Evolutionary conservation across 2,329 filamentous ascomycete species (phyloP), one percentile per base, ranked within the genome.

Genomic region (Macrophomina phaseolina): DNA sequence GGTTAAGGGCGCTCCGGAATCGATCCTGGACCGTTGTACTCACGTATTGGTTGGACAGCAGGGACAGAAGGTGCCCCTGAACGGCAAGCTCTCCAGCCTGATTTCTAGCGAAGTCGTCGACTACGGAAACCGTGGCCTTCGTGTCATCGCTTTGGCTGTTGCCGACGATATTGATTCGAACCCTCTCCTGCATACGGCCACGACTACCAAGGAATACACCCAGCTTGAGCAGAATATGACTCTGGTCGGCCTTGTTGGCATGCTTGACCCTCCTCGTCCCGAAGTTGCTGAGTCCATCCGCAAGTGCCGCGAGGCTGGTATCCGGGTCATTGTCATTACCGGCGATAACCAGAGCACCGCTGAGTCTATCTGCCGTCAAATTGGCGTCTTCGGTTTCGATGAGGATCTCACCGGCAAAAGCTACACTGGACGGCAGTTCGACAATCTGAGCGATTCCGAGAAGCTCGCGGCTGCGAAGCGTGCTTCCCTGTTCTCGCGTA

Each of bases 321-420:
- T 99, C 73, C 91, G 95, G 69, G 93, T 99, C 60, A 93, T 99
- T 72, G 95, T 99, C 70, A 97, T 99, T 79, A 99, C 95, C 64
- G 95, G 95, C 75, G 95, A 99, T 81, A 99, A 97, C 82, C 93
- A 91, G 77, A 97, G 96, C 82, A 99, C 95, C 3, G 95, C 95
- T 8, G 95, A 99, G 83, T 94, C 93, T 69, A 97, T 99, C 77
- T 99, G 95, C 83, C 91, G 94, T 74, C 91, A 97, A 79, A 99
- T 99, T 77, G 95, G 95, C 69, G 90, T 99, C 63, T 99, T 99
- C 78, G 90, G 89, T 16, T 81, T 86, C 71, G 81, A 90, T 68
- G 94, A 98, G 79, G 87, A 97, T 75, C 86, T 98, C 32, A 87
- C 84, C 51, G 94, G 94, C 74, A 98, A 97, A 86, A 97, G 93